Evolutionary conservation across 1,139 yeast species (phyloP), one percentile per base, ranked within the genome.

Genomic region (Pichia sp.): DNA sequence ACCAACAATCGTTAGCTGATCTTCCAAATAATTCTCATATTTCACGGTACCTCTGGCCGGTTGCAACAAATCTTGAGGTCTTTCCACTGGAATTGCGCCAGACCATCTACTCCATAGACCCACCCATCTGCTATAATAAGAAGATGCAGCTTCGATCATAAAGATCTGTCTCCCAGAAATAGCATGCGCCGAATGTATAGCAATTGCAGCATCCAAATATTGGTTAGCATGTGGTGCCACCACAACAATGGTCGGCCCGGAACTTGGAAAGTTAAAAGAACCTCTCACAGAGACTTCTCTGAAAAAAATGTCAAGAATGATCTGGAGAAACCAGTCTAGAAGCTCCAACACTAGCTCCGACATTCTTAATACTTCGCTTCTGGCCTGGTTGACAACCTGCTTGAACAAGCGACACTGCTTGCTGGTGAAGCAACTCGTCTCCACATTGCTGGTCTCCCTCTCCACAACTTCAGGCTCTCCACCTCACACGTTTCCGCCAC

Each of bases 151-250:
- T 41, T 80, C 78, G 44, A 78, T 66, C 46, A 76, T 71, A 17
- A 78, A 61, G 4, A 73, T 55, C 50, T 71, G 60, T 53, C 85
- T 59, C 45, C 70, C 63, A 23, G 60, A 43, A 41, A 52, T 43
- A 35, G 55, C 48, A 45, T 66, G 55, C 12, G 80, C 73, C 43
- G 74, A 77, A 39, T 72, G 66, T 71, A 78, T 72, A 19, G 79
- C 68, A 28, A 82, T 63, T 5, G 81, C 70, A 2, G 84, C 85
- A 58, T 83, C 93, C 24, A 82, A 77, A 52, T 82, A 82, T 56
- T 83, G 93, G 56, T 82, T 82, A 15, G 86, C 86, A 61, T 83
- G 91, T 1, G 93, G 91, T 1, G 89, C 91, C 34, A 81, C 81
- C 24, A 82, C 91, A 43, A 82, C 73, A 38, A 83, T 76, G 4